A percentile compares a stretch with the other conserved stretches of the same genome.
These are phyloP conservation scores for Somion occarium DNA, from an alignment of 1,284 basidiomycete species.

Conservation along the genomic window DNA sequence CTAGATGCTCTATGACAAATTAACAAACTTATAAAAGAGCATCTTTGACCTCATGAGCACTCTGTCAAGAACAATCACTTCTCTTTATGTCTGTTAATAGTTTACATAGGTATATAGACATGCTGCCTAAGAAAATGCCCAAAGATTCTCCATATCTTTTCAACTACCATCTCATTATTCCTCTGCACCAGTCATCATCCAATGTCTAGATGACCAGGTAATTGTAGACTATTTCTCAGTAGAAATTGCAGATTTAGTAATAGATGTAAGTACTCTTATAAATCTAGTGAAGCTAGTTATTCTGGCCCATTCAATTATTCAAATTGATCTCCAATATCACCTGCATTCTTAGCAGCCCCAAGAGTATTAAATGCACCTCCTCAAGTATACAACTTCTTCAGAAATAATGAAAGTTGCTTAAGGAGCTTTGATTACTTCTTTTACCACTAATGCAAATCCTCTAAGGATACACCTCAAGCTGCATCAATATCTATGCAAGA, in stretches of 20 bases:
- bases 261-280: not conserved
- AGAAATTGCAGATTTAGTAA: not conserved
- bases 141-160: not conserved
- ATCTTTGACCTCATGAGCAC: too few species aligned
- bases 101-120: too few species aligned
- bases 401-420: conserved; percentile 44
- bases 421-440: conserved; percentile 43
- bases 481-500: not conserved
- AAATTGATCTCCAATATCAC: not conserved
- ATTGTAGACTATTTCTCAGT: not conserved
- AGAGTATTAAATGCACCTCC: conserved; percentile 22
- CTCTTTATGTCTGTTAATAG: too few species aligned
- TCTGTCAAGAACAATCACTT: too few species aligned
- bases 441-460: conserved; percentile 30
- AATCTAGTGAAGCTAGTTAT: not conserved
- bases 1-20: too few species aligned
- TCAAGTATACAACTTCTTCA: conserved; percentile 45
- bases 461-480: conserved; percentile 9
- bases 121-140: too few species aligned
- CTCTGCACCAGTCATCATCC: not conserved
- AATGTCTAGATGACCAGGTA: not conserved
- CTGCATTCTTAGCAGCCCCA: not conserved
- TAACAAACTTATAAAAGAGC: too few species aligned
- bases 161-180: not conserved
- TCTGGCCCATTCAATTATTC: not conserved